phyloP scores from a whole-genome alignment of 805 yeast genomes.

The Myxozyma neglecta region DNA sequence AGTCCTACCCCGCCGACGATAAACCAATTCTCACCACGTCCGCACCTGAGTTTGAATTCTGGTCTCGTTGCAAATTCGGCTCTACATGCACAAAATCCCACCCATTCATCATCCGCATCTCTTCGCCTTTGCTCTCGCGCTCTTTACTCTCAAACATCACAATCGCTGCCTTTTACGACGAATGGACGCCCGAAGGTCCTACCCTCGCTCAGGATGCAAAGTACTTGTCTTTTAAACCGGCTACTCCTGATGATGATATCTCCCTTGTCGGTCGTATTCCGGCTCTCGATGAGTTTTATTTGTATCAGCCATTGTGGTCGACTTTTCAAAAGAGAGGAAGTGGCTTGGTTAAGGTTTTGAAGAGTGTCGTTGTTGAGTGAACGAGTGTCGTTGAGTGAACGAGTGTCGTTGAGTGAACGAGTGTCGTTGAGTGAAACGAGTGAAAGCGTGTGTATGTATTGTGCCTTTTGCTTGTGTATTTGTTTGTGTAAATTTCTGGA shows the following conservation, averaged over 20 bases:
- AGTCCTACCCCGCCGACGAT: not conserved
- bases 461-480: too few species aligned
- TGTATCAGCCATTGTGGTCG: conserved; percentile 65
- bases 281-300: conserved; percentile 66
- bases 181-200: conserved; percentile 45
- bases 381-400: too few species aligned
- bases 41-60: conserved; percentile 7
- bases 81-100: conserved; percentile 4
- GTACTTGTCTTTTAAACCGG: not conserved
- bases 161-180: conserved; percentile 78
- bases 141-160: conserved; percentile 5
- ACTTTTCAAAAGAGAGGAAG: conserved; percentile 60
- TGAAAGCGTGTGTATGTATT: too few species aligned
- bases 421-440: too few species aligned
- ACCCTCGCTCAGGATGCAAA: not conserved
- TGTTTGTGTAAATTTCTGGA: too few species aligned
- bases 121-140: not conserved
- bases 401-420: too few species aligned
- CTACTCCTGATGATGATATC: not conserved
- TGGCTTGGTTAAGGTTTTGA: conserved; percentile 65
- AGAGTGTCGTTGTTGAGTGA: conserved; percentile 43
- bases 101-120: conserved; percentile 10
- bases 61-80: conserved; percentile 18
- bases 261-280: conserved; percentile 52
- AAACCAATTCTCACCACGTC: not conserved